Evolutionary conservation across 2,329 filamentous ascomycete species (phyloP), one percentile per base, ranked within the genome.

Genomic region (Thermothelomyces thermophilus): DNA sequence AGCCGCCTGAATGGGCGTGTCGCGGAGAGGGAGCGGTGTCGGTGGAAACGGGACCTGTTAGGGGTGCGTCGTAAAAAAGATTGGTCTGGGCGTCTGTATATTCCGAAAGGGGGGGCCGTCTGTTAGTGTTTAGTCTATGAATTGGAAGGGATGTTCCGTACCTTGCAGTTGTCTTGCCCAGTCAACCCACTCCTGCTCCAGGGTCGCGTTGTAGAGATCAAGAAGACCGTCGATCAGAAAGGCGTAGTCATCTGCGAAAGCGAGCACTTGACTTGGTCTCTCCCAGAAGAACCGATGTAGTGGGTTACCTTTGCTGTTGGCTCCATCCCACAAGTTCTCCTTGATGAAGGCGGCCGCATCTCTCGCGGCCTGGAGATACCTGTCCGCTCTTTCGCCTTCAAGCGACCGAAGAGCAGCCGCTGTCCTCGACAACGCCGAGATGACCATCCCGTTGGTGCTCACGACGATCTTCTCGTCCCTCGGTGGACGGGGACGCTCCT

Each of bases 221-320:
- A 97, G 72, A 1, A 96, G 73, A 0, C 90, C 91, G 43, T 84
- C 80, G 43, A 90, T 86, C 35, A 97, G 66, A 66, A 91, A 95
- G 2, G 91, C 89, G 63, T 97, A 97, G 69, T 98, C 93, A 60
- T 97, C 93, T 1, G 91, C 88, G 66, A 97, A 95, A 0, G 80
- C 90, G 34, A 76, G 74, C 0, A 81, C 83, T 16, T 80, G 74
- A 24, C 84, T 82, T 8, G 80, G 74, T 2, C 75, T 72, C 56
- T 80, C 76, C 53, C 83, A 79, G 26, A 82, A 80, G 68, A 85
- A 94, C 36, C 91, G 80, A 43, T 90, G 79, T 63, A 84, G 87
- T 14, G 97, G 70, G 3, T 78, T 58, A 20, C 16, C 31, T 41
- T 37, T 26, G 20, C 34, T 30, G 16, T 30, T 20, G n/a, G 41